These are phyloP conservation scores for Phoenix dactylifera DNA, from an alignment of 176 grass and related monocot genomes.

Conservation along the genomic window DNA sequence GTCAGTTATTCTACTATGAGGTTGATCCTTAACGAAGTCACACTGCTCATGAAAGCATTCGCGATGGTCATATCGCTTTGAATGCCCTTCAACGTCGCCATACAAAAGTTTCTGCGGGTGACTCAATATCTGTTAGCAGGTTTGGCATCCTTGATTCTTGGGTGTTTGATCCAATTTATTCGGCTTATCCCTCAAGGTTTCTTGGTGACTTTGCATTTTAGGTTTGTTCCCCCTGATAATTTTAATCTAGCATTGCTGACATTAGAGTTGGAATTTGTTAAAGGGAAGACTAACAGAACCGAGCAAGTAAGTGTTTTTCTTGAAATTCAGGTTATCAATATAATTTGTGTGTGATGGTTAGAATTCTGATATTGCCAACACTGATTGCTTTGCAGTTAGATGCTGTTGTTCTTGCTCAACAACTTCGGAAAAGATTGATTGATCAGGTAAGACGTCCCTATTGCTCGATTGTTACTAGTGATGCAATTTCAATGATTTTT, in stretches of 20 bases:
- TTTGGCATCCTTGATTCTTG: constrained; percentile 14
- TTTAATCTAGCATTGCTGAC: constrained; percentile 78
- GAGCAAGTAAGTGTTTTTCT: constrained; percentile 44
- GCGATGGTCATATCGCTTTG: constrained; percentile 54
- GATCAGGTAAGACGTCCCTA: constrained; percentile 50
- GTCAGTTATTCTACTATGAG: too few relatives aligned
- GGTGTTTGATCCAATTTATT: constrained; percentile 14
- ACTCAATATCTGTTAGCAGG: constrained; percentile 69
- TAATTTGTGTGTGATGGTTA: constrained; percentile 4
- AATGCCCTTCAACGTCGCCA: constrained; percentile 93
- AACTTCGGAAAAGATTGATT: constrained; percentile 67
- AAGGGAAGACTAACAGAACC: constrained; percentile 44
- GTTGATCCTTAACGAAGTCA: constrained; percentile 50
- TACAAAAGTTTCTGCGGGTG: constrained; percentile 82
- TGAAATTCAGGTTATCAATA: neutral
- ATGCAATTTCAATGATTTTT: too few relatives aligned
- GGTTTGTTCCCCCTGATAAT: constrained; percentile 71
- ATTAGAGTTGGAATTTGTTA: constrained; percentile 70
- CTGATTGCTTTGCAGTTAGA: constrained; percentile 50
- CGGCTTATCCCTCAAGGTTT: neutral
- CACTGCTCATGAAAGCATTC: constrained; percentile 67
- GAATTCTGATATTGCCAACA: constrained; percentile 1
- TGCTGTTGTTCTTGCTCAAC: constrained; percentile 84
- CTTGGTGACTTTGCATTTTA: constrained; percentile 26
- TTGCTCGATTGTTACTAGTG: too few relatives aligned